phyloP scores from a whole-genome alignment of 805 yeast genomes.

The Candida insectorum region DNA sequence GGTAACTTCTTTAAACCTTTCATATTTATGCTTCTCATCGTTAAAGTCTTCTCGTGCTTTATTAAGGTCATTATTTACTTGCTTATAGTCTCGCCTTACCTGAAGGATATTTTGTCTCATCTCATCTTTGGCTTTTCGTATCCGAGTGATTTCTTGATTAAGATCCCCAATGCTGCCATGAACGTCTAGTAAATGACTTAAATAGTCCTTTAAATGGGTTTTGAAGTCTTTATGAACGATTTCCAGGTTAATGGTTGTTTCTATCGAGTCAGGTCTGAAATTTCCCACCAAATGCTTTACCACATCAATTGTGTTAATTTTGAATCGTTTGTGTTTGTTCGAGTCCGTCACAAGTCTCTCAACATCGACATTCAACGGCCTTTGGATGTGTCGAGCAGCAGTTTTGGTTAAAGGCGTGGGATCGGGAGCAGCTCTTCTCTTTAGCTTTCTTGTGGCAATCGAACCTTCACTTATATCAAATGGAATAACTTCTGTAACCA shows the following conservation, averaged over 20 bases:
- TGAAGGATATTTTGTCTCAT: constrained; percentile 27
- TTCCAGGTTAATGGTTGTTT: constrained; percentile 17
- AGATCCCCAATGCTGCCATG: constrained; percentile 34
- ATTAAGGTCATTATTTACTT: constrained; percentile 31
- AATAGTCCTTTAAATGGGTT: constrained; percentile 23
- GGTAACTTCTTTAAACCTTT: constrained; percentile 10
- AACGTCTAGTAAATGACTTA: constrained; percentile 28
- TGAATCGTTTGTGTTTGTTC: constrained; percentile 21
- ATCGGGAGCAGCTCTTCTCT: constrained; percentile 1
- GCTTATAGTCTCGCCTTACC: constrained; percentile 25
- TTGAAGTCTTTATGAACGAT: constrained; percentile 29
- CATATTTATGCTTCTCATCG: constrained; percentile 14
- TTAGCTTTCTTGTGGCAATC: constrained; percentile 2
- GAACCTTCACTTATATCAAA: constrained; percentile 4
- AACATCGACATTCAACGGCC: constrained; percentile 26
- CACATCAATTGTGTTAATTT: constrained; percentile 35
- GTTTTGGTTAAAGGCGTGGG: constrained; percentile 1
- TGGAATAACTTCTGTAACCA: neutral
- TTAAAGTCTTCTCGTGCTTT: constrained; percentile 20
- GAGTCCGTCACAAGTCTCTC: constrained; percentile 23
- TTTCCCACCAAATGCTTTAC: constrained; percentile 28
- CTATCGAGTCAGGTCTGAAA: constrained; percentile 20
- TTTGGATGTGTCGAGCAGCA: constrained; percentile 5
- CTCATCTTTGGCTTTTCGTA: constrained; percentile 31
- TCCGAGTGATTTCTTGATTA: constrained; percentile 21